These are phyloP conservation scores for Cytauxzoon felis DNA, from an alignment of 169 alveolate species.

Conservation along the genomic window DNA sequence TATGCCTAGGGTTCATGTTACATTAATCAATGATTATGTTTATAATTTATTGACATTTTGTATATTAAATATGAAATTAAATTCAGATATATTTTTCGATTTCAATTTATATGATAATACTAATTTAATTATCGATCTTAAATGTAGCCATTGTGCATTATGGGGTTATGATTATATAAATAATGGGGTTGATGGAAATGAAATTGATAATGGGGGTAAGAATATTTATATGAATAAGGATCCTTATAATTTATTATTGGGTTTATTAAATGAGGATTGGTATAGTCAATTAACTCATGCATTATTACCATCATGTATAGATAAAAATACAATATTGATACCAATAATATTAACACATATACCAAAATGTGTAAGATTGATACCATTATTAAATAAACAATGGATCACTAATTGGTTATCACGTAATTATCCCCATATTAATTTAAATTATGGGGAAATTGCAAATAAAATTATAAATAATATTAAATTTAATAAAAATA, in stretches of 20 bases:
- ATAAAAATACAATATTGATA: background rate
- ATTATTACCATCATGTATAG: slow-evolving; percentile 10
- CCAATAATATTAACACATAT: slow-evolving; percentile 3
- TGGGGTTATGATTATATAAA: background rate
- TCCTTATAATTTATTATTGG: background rate
- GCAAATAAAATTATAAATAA: no score
- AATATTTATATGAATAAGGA: background rate
- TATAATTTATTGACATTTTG: no score
- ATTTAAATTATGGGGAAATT: no score
- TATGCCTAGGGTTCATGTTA: no score
- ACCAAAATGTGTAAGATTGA: slow-evolving; percentile 1
- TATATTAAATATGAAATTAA: no score
- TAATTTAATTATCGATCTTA: no score
- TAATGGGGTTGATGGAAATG: background rate
- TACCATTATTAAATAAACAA: background rate
- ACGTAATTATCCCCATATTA: no score
- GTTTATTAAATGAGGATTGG: slow-evolving; percentile 11
- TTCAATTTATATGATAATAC: no score
- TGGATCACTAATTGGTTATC: background rate
- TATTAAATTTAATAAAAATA: no score
- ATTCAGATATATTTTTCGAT: no score
- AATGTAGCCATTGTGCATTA: background rate
- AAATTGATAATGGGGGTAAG: background rate
- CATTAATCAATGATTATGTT: no score
- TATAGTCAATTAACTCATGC: slow-evolving; percentile 9